Conservation (phyloP, 1,284 basidiomycete species). For the Ustilago nuda region DNA sequence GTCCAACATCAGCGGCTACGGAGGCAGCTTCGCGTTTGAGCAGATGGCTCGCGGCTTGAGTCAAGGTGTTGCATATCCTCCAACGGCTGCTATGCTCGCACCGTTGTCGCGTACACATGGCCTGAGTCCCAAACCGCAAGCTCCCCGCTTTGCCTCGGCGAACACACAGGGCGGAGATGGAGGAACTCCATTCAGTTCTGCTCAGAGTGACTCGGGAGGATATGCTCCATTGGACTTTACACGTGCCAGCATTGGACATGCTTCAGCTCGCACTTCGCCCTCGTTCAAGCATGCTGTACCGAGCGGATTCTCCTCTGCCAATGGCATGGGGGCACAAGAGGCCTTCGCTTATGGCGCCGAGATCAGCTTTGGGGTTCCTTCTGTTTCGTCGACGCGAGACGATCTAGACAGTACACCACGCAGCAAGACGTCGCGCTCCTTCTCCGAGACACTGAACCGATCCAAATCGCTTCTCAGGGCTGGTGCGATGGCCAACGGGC, state of each 20-base stretch:
- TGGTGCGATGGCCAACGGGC: slow-evolving; percentile 25
- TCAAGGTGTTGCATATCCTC: slow-evolving; percentile 59
- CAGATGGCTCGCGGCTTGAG: slow-evolving; percentile 65
- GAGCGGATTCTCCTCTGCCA: slow-evolving; percentile 17
- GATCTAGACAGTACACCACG: slow-evolving; percentile 38
- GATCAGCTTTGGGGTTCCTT: slow-evolving; percentile 55
- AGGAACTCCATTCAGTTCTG: slow-evolving; percentile 39
- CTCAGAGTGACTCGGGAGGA: slow-evolving; percentile 53
- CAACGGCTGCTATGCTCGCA: slow-evolving; percentile 63
- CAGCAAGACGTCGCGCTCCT: slow-evolving; percentile 50
- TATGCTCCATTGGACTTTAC: slow-evolving; percentile 36
- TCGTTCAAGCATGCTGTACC: slow-evolving; percentile 53
- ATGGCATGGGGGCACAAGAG: slow-evolving; percentile 40
- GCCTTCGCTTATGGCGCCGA: slow-evolving; percentile 59
- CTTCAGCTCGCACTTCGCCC: slow-evolving; percentile 54
- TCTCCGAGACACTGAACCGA: slow-evolving; percentile 56
- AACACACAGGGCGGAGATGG: slow-evolving; percentile 19
- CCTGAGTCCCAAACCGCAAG: slow-evolving; percentile 53
- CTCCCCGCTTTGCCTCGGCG: slow-evolving; percentile 26
- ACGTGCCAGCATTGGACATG: slow-evolving; percentile 44
- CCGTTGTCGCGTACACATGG: slow-evolving; percentile 64
- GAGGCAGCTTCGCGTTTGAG: slow-evolving; percentile 65
- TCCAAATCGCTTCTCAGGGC: slow-evolving; percentile 55
- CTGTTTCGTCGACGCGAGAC: slow-evolving; percentile 34
- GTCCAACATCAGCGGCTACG: slow-evolving; percentile 45